phyloP scores from a whole-genome alignment of 2,329 filamentous ascomycete species.

The Karstenula rhodostoma region DNA sequence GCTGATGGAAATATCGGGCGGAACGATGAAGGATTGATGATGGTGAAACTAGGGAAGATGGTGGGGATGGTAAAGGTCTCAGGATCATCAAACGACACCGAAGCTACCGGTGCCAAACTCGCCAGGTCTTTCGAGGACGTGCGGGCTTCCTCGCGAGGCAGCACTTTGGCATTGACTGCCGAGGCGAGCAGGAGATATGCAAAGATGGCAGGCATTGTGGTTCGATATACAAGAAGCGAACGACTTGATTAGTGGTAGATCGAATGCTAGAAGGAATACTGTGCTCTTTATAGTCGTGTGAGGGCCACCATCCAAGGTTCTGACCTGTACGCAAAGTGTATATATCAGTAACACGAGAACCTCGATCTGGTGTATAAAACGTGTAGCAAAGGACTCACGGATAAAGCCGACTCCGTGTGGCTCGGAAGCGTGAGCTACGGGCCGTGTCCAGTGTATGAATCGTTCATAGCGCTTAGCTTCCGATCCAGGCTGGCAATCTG shows the following conservation, averaged over 20 bases:
- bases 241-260: not conserved
- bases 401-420: not conserved
- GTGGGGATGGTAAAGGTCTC: not conserved
- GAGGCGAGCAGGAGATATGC: constrained; percentile 5
- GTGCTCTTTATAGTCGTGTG: not conserved
- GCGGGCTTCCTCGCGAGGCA: constrained; percentile 4
- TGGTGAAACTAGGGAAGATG: not conserved
- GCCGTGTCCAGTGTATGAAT: not conserved
- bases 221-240: not conserved
- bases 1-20: not conserved
- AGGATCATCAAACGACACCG: not conserved
- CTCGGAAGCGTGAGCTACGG: not conserved
- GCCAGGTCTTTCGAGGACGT: not conserved
- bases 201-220: constrained; percentile 4
- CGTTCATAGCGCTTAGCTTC: not conserved
- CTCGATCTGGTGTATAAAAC: not conserved
- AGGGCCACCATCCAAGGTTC: not conserved
- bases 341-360: not conserved
- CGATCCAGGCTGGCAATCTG: not conserved
- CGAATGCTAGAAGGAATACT: not conserved
- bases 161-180: constrained; percentile 11
- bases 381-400: not conserved
- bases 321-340: not conserved
- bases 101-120: not conserved
- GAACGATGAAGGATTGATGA: not conserved